These are phyloP conservation scores for Piper longum DNA, from an alignment of 164 flowering plant genomes.

Conservation along the genomic window DNA sequence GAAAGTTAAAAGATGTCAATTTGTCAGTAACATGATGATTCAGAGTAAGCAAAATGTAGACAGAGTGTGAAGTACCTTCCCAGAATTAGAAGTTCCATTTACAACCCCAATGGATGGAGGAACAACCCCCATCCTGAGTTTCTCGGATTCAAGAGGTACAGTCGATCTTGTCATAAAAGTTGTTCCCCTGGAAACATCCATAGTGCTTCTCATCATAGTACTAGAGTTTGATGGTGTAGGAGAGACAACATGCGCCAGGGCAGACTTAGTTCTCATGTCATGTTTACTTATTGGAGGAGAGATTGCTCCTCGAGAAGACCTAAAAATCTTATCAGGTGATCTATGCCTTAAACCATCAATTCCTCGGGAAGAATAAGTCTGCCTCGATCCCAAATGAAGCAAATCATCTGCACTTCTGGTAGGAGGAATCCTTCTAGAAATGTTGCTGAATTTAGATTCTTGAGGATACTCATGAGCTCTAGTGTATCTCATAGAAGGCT, in stretches of 20 bases:
- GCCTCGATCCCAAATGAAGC: constrained; percentile 28
- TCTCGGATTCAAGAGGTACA: constrained; percentile 24
- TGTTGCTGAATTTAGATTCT: constrained; percentile 18
- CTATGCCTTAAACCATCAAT: constrained; percentile 44
- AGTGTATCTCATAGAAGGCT: constrained; percentile 13
- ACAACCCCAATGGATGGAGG: constrained; percentile 17
- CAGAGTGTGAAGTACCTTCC: constrained; percentile 5
- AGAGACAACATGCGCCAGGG: constrained; percentile 32
- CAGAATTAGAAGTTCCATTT: constrained; percentile 34
- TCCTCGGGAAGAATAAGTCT: constrained; percentile 43
- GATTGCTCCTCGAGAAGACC: constrained; percentile 36
- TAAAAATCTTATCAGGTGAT: constrained; percentile 43
- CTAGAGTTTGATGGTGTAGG: constrained; percentile 23
- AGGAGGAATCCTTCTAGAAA: constrained; percentile 23
- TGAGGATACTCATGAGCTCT: constrained; percentile 18
- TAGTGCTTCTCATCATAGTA: constrained; percentile 19
- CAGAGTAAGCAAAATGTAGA: background rate
- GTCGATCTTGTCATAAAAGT: constrained; percentile 22
- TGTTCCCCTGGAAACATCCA: constrained; percentile 27
- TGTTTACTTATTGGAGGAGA: constrained; percentile 35
- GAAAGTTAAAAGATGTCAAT: background rate
- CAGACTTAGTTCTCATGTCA: constrained; percentile 21
- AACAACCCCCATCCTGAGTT: constrained; percentile 23
- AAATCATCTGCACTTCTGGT: constrained; percentile 36
- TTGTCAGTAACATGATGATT: background rate